Evolutionary conservation across 1,139 yeast genomes (phyloP), one percentile per base, ranked within the genome.

Genomic region (Taphrina sp.): DNA sequence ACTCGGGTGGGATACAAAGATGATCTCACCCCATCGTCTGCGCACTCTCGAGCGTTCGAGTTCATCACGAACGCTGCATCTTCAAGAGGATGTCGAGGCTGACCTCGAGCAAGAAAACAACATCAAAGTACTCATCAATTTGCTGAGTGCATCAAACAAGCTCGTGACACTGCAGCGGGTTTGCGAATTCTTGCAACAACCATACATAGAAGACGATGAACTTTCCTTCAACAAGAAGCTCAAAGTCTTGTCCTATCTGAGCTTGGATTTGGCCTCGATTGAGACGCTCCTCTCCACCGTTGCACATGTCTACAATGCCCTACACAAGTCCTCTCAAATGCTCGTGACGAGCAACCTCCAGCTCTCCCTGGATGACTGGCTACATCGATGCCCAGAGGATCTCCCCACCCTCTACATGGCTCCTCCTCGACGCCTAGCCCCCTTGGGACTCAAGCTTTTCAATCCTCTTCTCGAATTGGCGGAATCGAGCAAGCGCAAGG

Each of bases 261-360:
- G 19, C 23, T 14, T 43, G n/a, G 29, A 43, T 14, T 20, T 14
- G 3, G 3, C 37, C 2, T 14, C 3, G 8, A 17, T 43, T 12
- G 47, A 43, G 2, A 12, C 37, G 4, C 14, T 43, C 16, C 12
- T 43, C 10, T 26, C 20, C 8, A n/a, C 31, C 29, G 29, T 29
- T 14, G 14, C 4, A 12, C 19, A 20, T 20, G 17, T 33, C 29
- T 20, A 29, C 3, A 33, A 31, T n/a, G 12, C 47, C 16, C 17
- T 43, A 23, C 47, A 23, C 26, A 43, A 43, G 22, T 43, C 47
- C 3, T 31, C 47, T 5, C 47, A 43, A 12, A 29, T 31, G 26
- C 26, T 12, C 4, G 20, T 29, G n/a, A 22, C 26, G 10, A 20
- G 20, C 12, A 20, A 26, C n/a, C 14, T 43, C n/a, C 20, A 24